Evolutionary conservation across 805 yeast genomes (phyloP).

Genomic region (Priceomyces carsonii): DNA sequence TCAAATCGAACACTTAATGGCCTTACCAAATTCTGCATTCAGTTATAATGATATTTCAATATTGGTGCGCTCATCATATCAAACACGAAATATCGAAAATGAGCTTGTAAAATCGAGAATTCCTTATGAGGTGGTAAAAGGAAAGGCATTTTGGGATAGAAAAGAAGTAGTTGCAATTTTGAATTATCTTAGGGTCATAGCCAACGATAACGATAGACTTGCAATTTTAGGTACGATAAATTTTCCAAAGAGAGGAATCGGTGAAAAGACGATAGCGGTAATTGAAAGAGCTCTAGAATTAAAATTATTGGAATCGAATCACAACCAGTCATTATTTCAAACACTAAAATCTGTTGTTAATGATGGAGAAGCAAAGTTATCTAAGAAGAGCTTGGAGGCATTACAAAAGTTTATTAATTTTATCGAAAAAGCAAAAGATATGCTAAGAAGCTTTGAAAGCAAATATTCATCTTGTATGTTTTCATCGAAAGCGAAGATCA

Average conservation of each 20-base stretch:
- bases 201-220: conserved; percentile 56
- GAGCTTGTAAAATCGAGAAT: conserved; percentile 55
- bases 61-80: conserved; percentile 63
- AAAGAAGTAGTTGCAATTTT: conserved; percentile 64
- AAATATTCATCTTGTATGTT: background rate
- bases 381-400: conserved; percentile 11
- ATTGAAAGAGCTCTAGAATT: conserved; percentile 19
- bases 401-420: conserved; percentile 27
- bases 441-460: conserved; percentile 11
- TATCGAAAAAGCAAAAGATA: conserved; percentile 20
- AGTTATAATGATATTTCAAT: conserved; percentile 67
- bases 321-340: conserved; percentile 9
- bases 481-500: background rate
- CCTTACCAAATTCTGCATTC: conserved; percentile 45
- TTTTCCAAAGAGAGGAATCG: conserved; percentile 68
- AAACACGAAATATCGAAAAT: conserved; percentile 63
- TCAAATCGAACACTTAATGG: conserved; percentile 51
- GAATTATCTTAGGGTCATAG: conserved; percentile 64
- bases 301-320: conserved; percentile 9
- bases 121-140: conserved; percentile 70
- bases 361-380: conserved; percentile 9
- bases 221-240: conserved; percentile 61
- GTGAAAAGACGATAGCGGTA: conserved; percentile 48
- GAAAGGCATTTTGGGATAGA: conserved; percentile 78
- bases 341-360: conserved; percentile 11